Evolutionary conservation across 2,329 filamentous ascomycete genomes (phyloP).

Genomic region (Talaromyces sp.): DNA sequence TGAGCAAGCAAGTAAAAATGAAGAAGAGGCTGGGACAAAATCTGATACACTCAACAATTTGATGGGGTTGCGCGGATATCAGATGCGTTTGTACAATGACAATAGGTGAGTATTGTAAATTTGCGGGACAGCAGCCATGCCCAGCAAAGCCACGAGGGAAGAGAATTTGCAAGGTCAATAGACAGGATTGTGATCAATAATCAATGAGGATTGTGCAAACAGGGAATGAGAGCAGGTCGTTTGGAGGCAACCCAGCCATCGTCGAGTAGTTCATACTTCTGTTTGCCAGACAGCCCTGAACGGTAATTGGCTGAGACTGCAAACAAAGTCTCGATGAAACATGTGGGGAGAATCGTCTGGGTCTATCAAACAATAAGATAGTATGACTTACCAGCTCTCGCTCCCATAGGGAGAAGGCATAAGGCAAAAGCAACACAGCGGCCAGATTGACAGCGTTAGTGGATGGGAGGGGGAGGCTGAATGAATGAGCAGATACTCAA

Average conservation of each 20-base stretch:
- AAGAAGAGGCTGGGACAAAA: background rate
- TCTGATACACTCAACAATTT: background rate
- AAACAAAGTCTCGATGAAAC: background rate
- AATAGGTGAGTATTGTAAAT: background rate
- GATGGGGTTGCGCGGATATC: background rate
- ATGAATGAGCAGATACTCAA: too few species aligned
- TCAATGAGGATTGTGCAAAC: background rate
- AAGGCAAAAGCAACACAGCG: constrained; percentile 18
- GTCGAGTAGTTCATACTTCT: background rate
- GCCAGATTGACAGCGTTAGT: constrained; percentile 17
- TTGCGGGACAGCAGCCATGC: background rate
- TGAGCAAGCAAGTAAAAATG: background rate
- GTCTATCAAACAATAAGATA: constrained; percentile 1
- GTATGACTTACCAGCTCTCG: constrained; percentile 21
- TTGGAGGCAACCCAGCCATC: background rate
- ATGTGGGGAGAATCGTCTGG: background rate
- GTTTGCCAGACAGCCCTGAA: background rate
- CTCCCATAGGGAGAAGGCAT: constrained; percentile 22
- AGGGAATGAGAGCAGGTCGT: background rate
- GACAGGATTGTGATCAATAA: background rate
- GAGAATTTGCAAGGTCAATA: background rate
- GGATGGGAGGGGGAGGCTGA: background rate
- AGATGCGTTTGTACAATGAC: background rate
- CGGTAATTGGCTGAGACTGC: background rate
- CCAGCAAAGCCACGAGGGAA: background rate